Evolutionary conservation across 106 monocot species (phyloP).

Genomic region (Acorus calamus): DNA sequence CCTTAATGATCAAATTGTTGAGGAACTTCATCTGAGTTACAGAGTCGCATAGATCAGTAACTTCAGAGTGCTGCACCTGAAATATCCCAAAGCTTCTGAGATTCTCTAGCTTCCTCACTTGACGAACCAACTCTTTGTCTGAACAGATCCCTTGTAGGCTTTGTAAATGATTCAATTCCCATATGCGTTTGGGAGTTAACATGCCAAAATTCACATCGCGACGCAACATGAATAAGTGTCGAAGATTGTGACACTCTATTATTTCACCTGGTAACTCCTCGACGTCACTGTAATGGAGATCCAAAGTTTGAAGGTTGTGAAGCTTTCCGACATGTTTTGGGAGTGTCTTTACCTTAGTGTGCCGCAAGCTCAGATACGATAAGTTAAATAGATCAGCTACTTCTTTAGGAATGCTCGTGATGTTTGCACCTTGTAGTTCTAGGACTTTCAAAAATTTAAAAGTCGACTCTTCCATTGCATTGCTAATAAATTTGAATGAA

Average conservation of each 20-base stretch:
- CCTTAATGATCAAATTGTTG: too few relatives aligned
- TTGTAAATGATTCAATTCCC: background rate
- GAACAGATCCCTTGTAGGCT: background rate
- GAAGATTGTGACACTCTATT: slow-evolving; percentile 4
- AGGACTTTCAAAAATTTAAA: slow-evolving; percentile 10
- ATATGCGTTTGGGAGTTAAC: background rate
- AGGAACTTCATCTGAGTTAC: too few relatives aligned
- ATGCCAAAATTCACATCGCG: too few relatives aligned
- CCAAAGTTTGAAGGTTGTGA: slow-evolving; percentile 3
- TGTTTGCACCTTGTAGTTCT: slow-evolving; percentile 2
- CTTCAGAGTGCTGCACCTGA: too few relatives aligned
- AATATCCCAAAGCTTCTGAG: background rate
- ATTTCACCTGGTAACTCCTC: background rate
- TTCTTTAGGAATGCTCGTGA: background rate
- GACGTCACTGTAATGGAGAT: background rate
- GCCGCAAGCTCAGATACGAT: slow-evolving; percentile 1
- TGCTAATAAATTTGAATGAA: background rate
- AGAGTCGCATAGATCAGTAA: too few relatives aligned
- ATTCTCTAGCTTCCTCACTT: slow-evolving; percentile 1
- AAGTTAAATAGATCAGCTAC: background rate
- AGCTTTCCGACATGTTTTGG: slow-evolving; percentile 8
- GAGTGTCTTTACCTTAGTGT: background rate
- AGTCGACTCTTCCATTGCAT: background rate
- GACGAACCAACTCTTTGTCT: background rate
- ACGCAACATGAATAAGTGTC: background rate